Conservation (phyloP, 1,284 basidiomycete species). For the Paramarasmius palmivorus region DNA sequence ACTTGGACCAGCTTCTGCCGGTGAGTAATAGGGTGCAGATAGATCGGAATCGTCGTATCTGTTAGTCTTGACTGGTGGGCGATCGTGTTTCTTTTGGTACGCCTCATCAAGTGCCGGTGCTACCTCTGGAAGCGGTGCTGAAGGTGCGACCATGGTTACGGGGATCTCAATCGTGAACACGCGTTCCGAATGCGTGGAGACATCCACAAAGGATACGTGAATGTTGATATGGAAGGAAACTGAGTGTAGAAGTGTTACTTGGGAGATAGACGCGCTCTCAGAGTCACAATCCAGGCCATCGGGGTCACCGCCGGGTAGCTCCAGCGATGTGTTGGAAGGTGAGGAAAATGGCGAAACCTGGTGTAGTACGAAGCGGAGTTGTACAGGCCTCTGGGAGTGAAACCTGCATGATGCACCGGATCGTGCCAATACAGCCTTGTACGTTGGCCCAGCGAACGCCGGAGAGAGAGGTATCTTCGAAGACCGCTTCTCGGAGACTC, state of each 20-base stretch:
- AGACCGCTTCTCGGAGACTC: conserved; percentile 30
- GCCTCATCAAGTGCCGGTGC: conserved; percentile 67
- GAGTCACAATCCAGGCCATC: conserved; percentile 52
- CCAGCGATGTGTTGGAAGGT: conserved; percentile 44
- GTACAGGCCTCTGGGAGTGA: conserved; percentile 66
- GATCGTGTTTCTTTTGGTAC: conserved; percentile 83
- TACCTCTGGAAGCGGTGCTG: conserved; percentile 74
- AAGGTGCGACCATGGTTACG: conserved; percentile 65
- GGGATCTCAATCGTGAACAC: conserved; percentile 64
- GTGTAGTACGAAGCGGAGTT: conserved; percentile 71
- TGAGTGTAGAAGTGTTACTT: conserved; percentile 70
- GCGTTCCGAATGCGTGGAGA: conserved; percentile 61
- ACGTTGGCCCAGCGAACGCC: conserved; percentile 37
- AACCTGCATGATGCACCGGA: conserved; percentile 81
- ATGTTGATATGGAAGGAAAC: conserved; percentile 69
- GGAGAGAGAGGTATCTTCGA: conserved; percentile 43
- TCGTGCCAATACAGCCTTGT: conserved; percentile 58
- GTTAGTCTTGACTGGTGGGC: conserved; percentile 68
- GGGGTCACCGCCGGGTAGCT: conserved; percentile 42
- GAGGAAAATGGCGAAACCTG: conserved; percentile 53
- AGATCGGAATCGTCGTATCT: conserved; percentile 65
- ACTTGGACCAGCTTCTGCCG: conserved; percentile 73
- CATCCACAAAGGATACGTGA: conserved; percentile 71
- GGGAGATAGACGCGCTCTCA: conserved; percentile 73
- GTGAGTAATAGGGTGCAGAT: conserved; percentile 61